Evolutionary conservation across 768 basidiomycete species (phyloP).

Genomic region (Myochromella boudieri): DNA sequence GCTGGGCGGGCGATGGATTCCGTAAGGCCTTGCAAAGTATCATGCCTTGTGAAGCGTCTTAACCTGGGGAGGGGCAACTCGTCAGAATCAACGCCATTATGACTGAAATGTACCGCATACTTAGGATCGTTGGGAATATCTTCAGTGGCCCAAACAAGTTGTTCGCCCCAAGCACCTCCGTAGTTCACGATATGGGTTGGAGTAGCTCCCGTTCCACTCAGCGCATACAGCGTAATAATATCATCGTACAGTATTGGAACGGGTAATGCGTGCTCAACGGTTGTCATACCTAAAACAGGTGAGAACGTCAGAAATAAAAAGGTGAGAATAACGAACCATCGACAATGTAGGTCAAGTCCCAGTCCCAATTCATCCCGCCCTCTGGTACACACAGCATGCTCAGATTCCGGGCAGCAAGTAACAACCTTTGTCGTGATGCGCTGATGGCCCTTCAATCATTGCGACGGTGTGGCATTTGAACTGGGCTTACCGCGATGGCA

Average conservation of each 20-base stretch:
- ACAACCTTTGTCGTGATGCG: constrained; percentile 65
- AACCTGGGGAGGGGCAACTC: constrained; percentile 38
- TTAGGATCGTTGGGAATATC: constrained; percentile 70
- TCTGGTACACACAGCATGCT: constrained; percentile 75
- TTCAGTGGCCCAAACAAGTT: constrained; percentile 63
- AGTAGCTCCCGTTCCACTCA: constrained; percentile 70
- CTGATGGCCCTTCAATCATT: constrained; percentile 30
- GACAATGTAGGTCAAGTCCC: constrained; percentile 78
- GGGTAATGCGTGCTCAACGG: constrained; percentile 70
- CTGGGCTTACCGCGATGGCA: constrained; percentile 55
- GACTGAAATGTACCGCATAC: constrained; percentile 33
- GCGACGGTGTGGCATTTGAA: too few relatives aligned
- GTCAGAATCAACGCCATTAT: not conserved
- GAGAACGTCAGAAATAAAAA: not conserved
- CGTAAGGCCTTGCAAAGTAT: constrained; percentile 55
- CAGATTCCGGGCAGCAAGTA: constrained; percentile 59
- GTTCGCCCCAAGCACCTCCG: constrained; percentile 70
- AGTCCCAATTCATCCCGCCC: constrained; percentile 79
- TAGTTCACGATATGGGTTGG: constrained; percentile 80
- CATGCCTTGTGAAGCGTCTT: constrained; percentile 63
- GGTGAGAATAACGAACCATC: constrained; percentile 45
- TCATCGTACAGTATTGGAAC: constrained; percentile 68
- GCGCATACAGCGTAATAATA: constrained; percentile 56
- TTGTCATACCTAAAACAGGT: constrained; percentile 63
- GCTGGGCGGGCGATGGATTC: constrained; percentile 62